phyloP scores from a whole-genome alignment of 2,329 filamentous ascomycete genomes.

The Myriosclerotinia scirpicola region DNA sequence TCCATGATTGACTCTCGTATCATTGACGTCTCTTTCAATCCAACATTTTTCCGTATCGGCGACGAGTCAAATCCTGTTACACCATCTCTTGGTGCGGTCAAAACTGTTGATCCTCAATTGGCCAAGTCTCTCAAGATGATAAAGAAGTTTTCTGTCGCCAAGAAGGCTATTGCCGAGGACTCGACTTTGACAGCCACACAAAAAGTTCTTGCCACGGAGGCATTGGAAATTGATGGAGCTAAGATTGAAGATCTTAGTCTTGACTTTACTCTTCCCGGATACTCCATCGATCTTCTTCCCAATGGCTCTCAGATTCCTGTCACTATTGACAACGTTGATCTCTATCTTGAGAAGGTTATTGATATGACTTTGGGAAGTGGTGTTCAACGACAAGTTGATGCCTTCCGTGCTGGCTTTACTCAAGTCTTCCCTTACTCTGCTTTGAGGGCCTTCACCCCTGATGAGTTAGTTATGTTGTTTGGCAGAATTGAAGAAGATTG shows the following conservation, averaged over 20 bases:
- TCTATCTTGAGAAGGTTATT: slow-evolving; percentile 85
- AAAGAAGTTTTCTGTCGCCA: slow-evolving; percentile 81
- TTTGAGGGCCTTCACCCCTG: slow-evolving; percentile 88
- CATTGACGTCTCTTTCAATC: slow-evolving; percentile 96
- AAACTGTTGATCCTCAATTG: slow-evolving; percentile 81
- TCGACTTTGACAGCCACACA: slow-evolving; percentile 62
- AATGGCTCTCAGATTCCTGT: slow-evolving; percentile 74
- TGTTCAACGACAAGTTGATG: slow-evolving; percentile 84
- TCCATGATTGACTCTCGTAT: slow-evolving; percentile 99
- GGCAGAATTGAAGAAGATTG: slow-evolving; percentile 93
- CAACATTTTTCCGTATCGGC: slow-evolving; percentile 94
- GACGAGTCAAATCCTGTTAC: slow-evolving; percentile 64
- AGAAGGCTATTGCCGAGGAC: slow-evolving; percentile 78
- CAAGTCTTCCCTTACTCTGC: slow-evolving; percentile 96
- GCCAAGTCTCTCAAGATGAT: slow-evolving; percentile 83
- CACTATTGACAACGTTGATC: slow-evolving; percentile 86
- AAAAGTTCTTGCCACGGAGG: slow-evolving; percentile 68
- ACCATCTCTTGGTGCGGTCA: slow-evolving; percentile 85
- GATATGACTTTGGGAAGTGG: slow-evolving; percentile 89
- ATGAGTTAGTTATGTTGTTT: slow-evolving; percentile 92
- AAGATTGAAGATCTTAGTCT: slow-evolving; percentile 83
- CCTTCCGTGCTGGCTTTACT: slow-evolving; percentile 88
- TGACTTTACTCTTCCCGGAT: slow-evolving; percentile 93
- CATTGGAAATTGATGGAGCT: slow-evolving; percentile 73
- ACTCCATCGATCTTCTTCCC: slow-evolving; percentile 78